Conservation (phyloP, 306 rosid species). For the Quercus parvula region DNA sequence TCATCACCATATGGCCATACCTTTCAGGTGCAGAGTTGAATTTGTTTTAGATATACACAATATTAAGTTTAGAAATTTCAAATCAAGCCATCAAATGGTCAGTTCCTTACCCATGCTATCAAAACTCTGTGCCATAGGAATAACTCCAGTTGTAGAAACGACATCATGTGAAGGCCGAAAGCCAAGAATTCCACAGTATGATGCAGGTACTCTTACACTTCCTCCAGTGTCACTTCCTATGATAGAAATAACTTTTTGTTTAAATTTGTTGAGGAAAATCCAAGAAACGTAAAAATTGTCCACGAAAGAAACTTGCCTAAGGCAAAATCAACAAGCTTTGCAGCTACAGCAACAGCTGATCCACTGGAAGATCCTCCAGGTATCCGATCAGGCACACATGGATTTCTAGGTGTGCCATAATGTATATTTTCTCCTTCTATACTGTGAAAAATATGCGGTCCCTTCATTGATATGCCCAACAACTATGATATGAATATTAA, state of each 20-base stretch:
- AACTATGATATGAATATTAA: slow-evolving; percentile 3
- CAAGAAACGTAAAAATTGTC: slow-evolving; percentile 11
- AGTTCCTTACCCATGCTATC: slow-evolving; percentile 79
- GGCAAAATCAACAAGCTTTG: slow-evolving; percentile 81
- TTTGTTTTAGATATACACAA: not conserved
- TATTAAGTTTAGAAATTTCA: not conserved
- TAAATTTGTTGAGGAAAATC: slow-evolving; percentile 8
- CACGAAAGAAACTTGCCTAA: slow-evolving; percentile 43
- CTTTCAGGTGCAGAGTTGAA: not conserved
- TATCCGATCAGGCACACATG: slow-evolving; percentile 40
- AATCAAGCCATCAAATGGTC: not conserved
- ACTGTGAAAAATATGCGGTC: slow-evolving; percentile 21
- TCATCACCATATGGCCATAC: not conserved
- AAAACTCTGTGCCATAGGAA: slow-evolving; percentile 88
- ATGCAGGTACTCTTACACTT: slow-evolving; percentile 90
- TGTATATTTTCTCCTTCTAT: slow-evolving; percentile 52
- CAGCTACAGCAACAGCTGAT: slow-evolving; percentile 73
- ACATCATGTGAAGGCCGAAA: slow-evolving; percentile 84
- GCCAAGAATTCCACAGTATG: slow-evolving; percentile 90
- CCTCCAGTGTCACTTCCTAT: slow-evolving; percentile 95
- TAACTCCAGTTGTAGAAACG: slow-evolving; percentile 62
- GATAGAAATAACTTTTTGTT: not conserved
- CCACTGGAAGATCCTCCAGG: slow-evolving; percentile 70
- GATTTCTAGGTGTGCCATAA: slow-evolving; percentile 56
- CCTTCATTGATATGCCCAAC: not conserved